Percentiles rank a stretch among this genome's conserved stretches.
Evolutionary conservation across 2,329 filamentous ascomycete genomes (phyloP).

Genomic region (Botrytis porri): DNA sequence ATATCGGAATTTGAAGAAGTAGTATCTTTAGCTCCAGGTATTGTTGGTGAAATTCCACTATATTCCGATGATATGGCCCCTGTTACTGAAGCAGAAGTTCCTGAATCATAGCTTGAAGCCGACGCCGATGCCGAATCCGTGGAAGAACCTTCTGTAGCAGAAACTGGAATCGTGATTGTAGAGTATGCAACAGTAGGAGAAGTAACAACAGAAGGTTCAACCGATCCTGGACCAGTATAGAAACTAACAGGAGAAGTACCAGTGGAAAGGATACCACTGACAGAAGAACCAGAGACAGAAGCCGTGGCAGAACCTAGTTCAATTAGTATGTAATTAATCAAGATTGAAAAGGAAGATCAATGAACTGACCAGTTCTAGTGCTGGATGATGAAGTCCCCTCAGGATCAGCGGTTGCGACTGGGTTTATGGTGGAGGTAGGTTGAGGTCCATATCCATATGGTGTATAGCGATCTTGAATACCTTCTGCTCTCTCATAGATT

Average conservation of each 20-base stretch:
- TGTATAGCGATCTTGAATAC: constrained; percentile 30
- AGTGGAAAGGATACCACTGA: background rate
- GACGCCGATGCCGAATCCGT: background rate
- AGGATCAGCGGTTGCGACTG: constrained; percentile 21
- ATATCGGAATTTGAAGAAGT: background rate
- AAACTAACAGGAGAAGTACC: constrained; percentile 13
- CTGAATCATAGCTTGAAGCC: constrained; percentile 17
- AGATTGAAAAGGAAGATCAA: background rate
- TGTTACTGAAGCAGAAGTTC: background rate
- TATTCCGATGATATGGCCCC: background rate
- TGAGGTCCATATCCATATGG: constrained; percentile 33
- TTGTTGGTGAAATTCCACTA: background rate
- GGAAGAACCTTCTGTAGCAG: constrained; percentile 6
- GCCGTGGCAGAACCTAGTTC: constrained; percentile 2
- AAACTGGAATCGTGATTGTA: constrained; percentile 2
- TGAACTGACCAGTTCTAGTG: constrained; percentile 2
- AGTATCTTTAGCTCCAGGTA: background rate
- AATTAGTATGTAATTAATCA: background rate
- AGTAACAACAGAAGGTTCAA: constrained; percentile 11
- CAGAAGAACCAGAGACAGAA: background rate
- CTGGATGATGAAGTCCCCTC: constrained; percentile 20
- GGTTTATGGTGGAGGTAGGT: constrained; percentile 23
- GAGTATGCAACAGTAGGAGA: constrained; percentile 3
- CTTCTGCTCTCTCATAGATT: constrained; percentile 27
- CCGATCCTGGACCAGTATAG: constrained; percentile 1